Percentiles rank a stretch among this genome's conserved stretches.
phyloP scores from a whole-genome alignment of 805 yeast genomes.

The Diddensiella santjacobensis region DNA sequence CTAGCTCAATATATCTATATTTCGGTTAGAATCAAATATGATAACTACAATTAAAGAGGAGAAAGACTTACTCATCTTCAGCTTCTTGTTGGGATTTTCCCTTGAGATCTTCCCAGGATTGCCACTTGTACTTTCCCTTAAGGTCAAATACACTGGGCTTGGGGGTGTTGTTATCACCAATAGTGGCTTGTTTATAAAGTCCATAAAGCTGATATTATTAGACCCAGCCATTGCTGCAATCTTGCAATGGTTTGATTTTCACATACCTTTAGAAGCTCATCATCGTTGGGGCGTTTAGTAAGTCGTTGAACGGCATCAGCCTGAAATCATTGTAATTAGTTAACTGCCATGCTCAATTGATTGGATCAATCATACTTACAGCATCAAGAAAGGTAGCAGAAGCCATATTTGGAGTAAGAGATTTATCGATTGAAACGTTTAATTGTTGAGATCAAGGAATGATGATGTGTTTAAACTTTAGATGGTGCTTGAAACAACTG shows the following conservation, averaged over 20 bases:
- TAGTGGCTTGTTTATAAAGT: conserved; percentile 93
- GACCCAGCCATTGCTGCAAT: neutral
- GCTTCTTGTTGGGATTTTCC: conserved; percentile 90
- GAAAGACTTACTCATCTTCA: conserved; percentile 58
- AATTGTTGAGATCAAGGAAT: too few relatives aligned
- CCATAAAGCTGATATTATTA: conserved; percentile 59
- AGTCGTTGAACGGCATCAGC: conserved; percentile 78
- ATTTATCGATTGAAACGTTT: too few relatives aligned
- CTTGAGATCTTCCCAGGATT: conserved; percentile 85
- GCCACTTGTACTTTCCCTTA: conserved; percentile 97
- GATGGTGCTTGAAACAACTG: too few relatives aligned
- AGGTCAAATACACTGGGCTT: conserved; percentile 92
- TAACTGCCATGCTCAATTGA: neutral
- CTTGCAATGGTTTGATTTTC: neutral
- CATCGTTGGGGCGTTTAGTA: conserved; percentile 75
- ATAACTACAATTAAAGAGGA: too few relatives aligned
- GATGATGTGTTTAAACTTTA: too few relatives aligned
- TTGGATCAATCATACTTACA: conserved; percentile 17
- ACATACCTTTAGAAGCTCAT: conserved; percentile 64
- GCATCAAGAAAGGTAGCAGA: conserved; percentile 38
- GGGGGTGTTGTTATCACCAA: conserved; percentile 83
- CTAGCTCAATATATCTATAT: conserved; percentile 33
- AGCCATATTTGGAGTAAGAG: too few relatives aligned
- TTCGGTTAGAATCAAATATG: neutral
- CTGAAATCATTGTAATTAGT: conserved; percentile 33